Base-by-base conservation (phyloP, 805 yeast genomes). In the Hanseniaspora mollemarum region DNA sequence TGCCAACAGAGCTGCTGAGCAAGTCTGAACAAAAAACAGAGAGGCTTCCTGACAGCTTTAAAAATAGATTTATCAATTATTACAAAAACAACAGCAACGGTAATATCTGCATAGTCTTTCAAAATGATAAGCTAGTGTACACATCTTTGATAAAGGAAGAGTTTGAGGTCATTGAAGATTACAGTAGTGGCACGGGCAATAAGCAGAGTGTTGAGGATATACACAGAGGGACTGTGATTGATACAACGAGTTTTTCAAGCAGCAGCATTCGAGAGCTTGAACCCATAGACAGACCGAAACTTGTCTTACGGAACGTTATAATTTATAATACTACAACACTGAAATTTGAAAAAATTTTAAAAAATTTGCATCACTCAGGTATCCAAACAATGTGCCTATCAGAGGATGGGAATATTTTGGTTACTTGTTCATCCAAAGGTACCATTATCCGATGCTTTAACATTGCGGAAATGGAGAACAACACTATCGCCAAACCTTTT, bases 291-390 rank as follows among this genome's bases (percentile, higher is more conserved):
- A 46, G 37, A 10, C 43, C 46, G 4, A 38, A 40, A 33, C 38
- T 51, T 26, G 35, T 59, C 3, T 39, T 62, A 28, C 59, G 59
- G 44, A 63, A 64, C 49, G 83, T 87, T 4, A 77, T 87, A 0
- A 70, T 92, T 2, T 88, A 84, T 63, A 95, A 92, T 62, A 78
- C 92, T 1, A 61, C 77, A 32, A 72, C 82, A 18, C 66, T 86
- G 24, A 80, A 80, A 53, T 95, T 95, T 0, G 61, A 87, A 29
- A 83, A 85, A 53, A 58, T 62, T 43, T 36, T 65, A 37, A 60
- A 58, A 32, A 53, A 59, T 12, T 62, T 62, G 4, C 69, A 65
- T 45, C 61, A 61, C 39, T 60, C 65, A 8, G 61, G 60, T 38
- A 56, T 65, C 1, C 55, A 58, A 10, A 59, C 63, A 38, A 31